Percentiles rank a stretch among this genome's conserved stretches.
phyloP scores from a whole-genome alignment of 179 eudicot species.

The Spergularia azorica region DNA sequence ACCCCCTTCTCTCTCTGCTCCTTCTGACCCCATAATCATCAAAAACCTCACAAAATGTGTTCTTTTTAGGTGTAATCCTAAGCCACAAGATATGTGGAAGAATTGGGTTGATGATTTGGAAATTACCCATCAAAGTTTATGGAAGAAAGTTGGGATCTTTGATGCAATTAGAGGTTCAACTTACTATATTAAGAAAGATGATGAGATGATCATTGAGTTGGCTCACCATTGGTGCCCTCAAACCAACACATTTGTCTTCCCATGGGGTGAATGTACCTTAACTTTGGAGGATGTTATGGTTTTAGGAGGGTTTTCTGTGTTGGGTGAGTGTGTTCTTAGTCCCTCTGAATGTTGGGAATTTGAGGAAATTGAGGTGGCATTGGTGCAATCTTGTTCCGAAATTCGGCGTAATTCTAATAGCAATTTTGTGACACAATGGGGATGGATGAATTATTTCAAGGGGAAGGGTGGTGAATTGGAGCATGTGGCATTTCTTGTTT shows the following conservation, averaged over 20 bases:
- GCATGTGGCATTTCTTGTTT: slow-evolving; percentile 3
- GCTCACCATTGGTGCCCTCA: slow-evolving; percentile 34
- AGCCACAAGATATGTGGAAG: slow-evolving; percentile 6
- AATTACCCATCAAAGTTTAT: not conserved
- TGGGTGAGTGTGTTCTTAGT: too few relatives aligned
- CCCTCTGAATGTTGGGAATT: too few relatives aligned
- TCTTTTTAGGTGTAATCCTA: not conserved
- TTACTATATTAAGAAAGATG: slow-evolving; percentile 7
- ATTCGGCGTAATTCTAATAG: too few relatives aligned
- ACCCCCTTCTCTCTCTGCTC: not conserved
- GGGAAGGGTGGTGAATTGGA: slow-evolving; percentile 8
- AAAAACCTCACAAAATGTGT: not conserved
- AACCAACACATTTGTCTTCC: slow-evolving; percentile 38
- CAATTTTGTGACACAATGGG: too few relatives aligned
- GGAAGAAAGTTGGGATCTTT: slow-evolving; percentile 34
- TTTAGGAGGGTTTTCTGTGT: not conserved
- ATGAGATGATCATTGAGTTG: slow-evolving; percentile 26
- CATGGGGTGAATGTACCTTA: slow-evolving; percentile 41
- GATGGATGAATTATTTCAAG: not conserved
- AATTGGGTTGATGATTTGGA: slow-evolving; percentile 28
- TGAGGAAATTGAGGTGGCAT: too few relatives aligned
- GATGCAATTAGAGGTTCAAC: slow-evolving; percentile 29
- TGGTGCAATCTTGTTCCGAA: too few relatives aligned
- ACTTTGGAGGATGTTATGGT: slow-evolving; percentile 39
- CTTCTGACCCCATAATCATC: not conserved